Evolutionary conservation across 2,329 filamentous ascomycete species (phyloP).

Genomic region (Phialophora tarda): DNA sequence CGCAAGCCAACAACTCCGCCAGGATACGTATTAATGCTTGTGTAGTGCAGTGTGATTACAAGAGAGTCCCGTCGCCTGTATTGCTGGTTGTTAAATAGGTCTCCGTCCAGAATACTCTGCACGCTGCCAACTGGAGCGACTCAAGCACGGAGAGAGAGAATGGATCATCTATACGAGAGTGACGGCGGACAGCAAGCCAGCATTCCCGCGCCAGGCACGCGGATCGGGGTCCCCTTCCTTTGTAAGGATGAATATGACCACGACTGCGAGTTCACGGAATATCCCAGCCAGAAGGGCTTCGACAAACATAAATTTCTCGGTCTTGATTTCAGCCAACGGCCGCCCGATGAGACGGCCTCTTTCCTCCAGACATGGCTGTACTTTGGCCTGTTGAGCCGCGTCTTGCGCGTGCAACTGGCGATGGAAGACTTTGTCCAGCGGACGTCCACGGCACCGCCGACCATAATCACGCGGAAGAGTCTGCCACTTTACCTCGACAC

Average conservation of each 20-base stretch:
- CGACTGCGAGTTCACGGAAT: slow-evolving; percentile 9
- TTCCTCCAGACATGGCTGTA: slow-evolving; percentile 41
- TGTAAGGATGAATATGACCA: slow-evolving; percentile 6
- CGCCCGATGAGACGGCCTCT: slow-evolving; percentile 22
- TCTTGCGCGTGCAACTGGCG: slow-evolving; percentile 9
- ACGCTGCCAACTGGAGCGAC: no score
- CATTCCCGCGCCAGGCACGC: neutral
- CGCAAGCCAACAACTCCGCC: no score
- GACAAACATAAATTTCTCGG: slow-evolving; percentile 16
- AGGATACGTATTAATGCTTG: no score
- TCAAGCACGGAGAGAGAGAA: neutral
- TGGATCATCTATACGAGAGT: slow-evolving; percentile 4
- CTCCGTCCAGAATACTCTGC: no score
- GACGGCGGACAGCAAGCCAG: neutral
- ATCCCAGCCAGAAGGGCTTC: slow-evolving; percentile 15
- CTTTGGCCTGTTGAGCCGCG: slow-evolving; percentile 35
- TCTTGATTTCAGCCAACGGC: slow-evolving; percentile 11
- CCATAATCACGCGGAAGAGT: neutral
- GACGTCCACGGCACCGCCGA: neutral
- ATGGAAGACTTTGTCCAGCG: slow-evolving; percentile 13
- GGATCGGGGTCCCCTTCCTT: neutral
- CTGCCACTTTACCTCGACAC: neutral
- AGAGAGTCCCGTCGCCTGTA: no score
- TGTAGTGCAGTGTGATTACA: no score
- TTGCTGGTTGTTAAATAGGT: no score